Evolutionary conservation across 768 basidiomycete species (phyloP), one percentile per base, ranked within the genome.

Genomic region (Trametes elegans): DNA sequence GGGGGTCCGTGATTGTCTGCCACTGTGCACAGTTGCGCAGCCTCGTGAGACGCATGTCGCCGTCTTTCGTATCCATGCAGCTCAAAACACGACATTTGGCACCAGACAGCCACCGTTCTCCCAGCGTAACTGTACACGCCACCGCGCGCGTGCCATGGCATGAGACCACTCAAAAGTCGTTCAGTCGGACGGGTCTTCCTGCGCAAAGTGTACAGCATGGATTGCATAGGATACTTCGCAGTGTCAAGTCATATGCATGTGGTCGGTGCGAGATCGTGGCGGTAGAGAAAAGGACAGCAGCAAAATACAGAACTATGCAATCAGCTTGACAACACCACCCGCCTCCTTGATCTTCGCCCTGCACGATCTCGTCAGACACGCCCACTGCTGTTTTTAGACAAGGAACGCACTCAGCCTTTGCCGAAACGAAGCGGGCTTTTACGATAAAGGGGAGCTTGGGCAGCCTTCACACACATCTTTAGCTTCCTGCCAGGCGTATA

Each of bases 361-460:
- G 64, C 41, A 61, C 32, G 26, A 1, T 29, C 36, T 23, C 52
- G 24, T 53, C 14, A 13, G 28, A 64, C 49, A 61, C 44, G 41
- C 28, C 18, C 36, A 42, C 31, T 34, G 2, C 29, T 23, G 29
- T n/a, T 13, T 48, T n/a, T 16, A 41, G 43, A 36, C 27, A 14
- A 23, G 46, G 41, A 40, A 77, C 79, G 19, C 60, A 82, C 91
- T 93, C 91, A 60, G 94, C 94, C 67, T 81, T 86, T 64, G 75
- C 79, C 36, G 93, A 96, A 49, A 98, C 94, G 68, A 87, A 96
- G 60, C 97, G 93, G 51, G 97, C 94, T 80, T 98, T 98, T 66
- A 99, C 91, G 68, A 99, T 98, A 79, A 93, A 92, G 14, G 97
- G 97, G 45, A 90, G 75, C 69, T 86, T 87, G 60, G 93, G 92